Base-by-base conservation (phyloP, 2,329 filamentous ascomycete species). In the Xylaria polymorpha region DNA sequence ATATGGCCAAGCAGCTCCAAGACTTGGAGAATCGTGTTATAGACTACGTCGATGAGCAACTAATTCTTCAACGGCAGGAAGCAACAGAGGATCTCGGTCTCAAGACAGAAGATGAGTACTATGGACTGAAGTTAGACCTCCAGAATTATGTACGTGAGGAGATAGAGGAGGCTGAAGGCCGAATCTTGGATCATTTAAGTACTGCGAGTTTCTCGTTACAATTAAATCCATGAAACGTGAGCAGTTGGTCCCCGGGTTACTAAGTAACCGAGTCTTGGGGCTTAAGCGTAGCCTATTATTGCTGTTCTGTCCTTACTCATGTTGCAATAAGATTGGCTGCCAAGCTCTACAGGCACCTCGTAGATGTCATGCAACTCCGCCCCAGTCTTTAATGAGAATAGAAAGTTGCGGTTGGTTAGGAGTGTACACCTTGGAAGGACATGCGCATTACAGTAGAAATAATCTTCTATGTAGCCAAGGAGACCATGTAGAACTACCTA, bases 11-110 rank as follows among this genome's bases (percentile, higher is more conserved):
- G 58, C 64, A 70, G 46, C 53, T 72, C 15, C 22, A 64, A 46
- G 67, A 68, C 48, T 39, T 72, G 14, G 70, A 72, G 56, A 64
- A 69, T 48, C 70, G 67, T 29, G 58, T 72, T 20, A 66, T 63
- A 64, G 65, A 64, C 20, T 64, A 70, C 25, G 65, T 72, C n/a
- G 70, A 72, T 50, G 70, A 72, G 37, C 61, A 64, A 48, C 46
- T 72, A 41, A 63, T 53, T 15, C 37, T 20, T 22, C 64, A 71
- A 57, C 61, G 50, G 48, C 57, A 66, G 39, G 64, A 67, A 50
- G 20, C 50, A 35, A 58, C 20, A 35, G 50, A 64, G 4, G 41
- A 64, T 29, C 12, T 67, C 15, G 18, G 35, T 46, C 14, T 61
- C n/a, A 37, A 53, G 48, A 64, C 51, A 51, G 67, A 70, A 67